Evolutionary conservation across 148 eudicot genomes (phyloP).

Genomic region (Drosera capensis): DNA sequence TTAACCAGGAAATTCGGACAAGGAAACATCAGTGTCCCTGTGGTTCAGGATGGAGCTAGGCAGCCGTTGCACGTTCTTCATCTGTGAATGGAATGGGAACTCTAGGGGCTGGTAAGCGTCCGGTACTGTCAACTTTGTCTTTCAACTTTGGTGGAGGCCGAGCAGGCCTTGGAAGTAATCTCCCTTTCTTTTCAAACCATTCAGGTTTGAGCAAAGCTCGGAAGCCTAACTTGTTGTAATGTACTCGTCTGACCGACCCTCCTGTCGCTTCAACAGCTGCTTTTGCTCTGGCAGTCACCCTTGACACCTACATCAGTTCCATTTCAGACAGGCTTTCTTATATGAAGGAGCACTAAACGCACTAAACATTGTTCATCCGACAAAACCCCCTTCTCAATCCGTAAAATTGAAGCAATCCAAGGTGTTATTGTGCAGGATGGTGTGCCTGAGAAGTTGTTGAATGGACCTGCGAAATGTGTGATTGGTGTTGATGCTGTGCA

Average conservation of each 20-base stretch:
- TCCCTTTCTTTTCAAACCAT: slow-evolving; percentile 92
- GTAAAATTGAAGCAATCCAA: too few species aligned
- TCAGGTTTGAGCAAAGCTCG: slow-evolving; percentile 85
- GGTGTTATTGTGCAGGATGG: too few species aligned
- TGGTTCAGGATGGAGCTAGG: slow-evolving; percentile 8
- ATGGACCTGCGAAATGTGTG: too few species aligned
- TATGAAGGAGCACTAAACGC: background rate
- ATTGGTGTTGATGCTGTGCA: too few species aligned
- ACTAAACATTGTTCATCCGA: too few species aligned
- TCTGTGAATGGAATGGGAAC: slow-evolving; percentile 57
- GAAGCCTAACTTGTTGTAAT: slow-evolving; percentile 79
- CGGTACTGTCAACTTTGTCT: slow-evolving; percentile 90
- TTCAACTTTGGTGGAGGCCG: slow-evolving; percentile 76
- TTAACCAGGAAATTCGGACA: too few species aligned
- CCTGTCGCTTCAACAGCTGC: slow-evolving; percentile 89
- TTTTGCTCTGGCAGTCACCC: slow-evolving; percentile 71
- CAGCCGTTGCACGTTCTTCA: slow-evolving; percentile 27
- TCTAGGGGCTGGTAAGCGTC: slow-evolving; percentile 87
- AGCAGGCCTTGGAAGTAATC: slow-evolving; percentile 71
- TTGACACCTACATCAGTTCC: slow-evolving; percentile 12
- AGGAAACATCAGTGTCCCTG: too few species aligned
- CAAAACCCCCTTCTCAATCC: too few species aligned
- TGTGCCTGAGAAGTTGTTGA: too few species aligned
- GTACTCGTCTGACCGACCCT: slow-evolving; percentile 81
- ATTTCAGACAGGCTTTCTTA: background rate